These are phyloP conservation scores for Mycena rosella DNA, from an alignment of 768 basidiomycete genomes.

Conservation along the genomic window DNA sequence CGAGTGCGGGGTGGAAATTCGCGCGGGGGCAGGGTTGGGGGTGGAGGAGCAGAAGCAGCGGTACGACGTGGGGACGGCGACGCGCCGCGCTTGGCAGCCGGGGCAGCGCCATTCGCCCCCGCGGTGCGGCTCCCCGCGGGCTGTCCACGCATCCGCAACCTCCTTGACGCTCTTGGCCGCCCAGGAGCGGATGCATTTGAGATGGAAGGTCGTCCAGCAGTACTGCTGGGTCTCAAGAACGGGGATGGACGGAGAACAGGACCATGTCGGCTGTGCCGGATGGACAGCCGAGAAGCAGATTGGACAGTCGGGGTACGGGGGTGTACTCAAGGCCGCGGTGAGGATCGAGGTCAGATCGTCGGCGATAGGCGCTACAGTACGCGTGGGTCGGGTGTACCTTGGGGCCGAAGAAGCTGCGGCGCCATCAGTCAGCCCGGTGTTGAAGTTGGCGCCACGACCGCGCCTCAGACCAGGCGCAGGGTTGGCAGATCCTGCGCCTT, in stretches of 20 bases:
- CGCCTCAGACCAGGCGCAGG: slow-evolving; percentile 9
- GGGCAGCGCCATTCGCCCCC: slow-evolving; percentile 94
- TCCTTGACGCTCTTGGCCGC: slow-evolving; percentile 85
- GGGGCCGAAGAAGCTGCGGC: slow-evolving; percentile 13
- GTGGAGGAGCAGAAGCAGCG: slow-evolving; percentile 87
- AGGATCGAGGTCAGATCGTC: slow-evolving; percentile 85
- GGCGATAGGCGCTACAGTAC: slow-evolving; percentile 46
- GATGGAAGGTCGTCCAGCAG: slow-evolving; percentile 93
- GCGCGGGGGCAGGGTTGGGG: slow-evolving; percentile 78
- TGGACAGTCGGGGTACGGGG: slow-evolving; percentile 82
- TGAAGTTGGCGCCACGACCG: slow-evolving; percentile 53
- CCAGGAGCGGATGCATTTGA: slow-evolving; percentile 92
- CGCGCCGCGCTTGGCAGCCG: slow-evolving; percentile 88
- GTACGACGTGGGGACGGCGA: slow-evolving; percentile 73
- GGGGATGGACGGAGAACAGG: slow-evolving; percentile 79
- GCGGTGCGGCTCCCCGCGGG: slow-evolving; percentile 70
- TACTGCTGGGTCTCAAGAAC: slow-evolving; percentile 65
- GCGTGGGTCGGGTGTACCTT: slow-evolving; percentile 20
- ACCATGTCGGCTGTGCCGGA: slow-evolving; percentile 88
- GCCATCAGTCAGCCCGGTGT: slow-evolving; percentile 47
- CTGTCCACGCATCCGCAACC: slow-evolving; percentile 77
- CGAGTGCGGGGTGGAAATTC: slow-evolving; percentile 81
- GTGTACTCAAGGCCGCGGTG: slow-evolving; percentile 71
- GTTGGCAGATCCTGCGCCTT: background rate
- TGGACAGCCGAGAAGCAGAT: slow-evolving; percentile 88